Evolutionary conservation across 106 monocot species (phyloP), one percentile per base, ranked within the genome.

Genomic region (Apostasia shenzhenica): DNA sequence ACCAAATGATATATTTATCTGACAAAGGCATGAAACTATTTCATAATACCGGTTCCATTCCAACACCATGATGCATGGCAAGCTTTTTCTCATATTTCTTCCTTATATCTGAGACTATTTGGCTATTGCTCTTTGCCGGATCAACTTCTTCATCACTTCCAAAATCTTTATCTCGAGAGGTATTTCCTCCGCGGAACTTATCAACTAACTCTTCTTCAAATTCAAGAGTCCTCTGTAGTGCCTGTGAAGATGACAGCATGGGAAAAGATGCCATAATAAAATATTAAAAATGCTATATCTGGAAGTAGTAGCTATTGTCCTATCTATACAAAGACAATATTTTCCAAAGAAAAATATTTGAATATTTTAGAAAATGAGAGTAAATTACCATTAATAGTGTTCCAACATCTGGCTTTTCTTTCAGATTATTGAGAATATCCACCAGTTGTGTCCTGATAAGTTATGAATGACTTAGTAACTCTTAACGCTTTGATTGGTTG

Each of bases 141-240:
- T 92, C 81, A 40, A 55, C 4, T 78, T 84, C 82, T 66, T 99
- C 92, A 67, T 92, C 93, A 82, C 52, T 75, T n/a, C 76, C 87
- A 64, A 68, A 65, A 65, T 89, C 86, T 79, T 68, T 77, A 59
- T 81, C 80, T 65, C 67, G 72, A 43, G 87, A 66, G 47, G 54
- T 73, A 63, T 75, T 79, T 72, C 92, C 97, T 66, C 86, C 94
- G 67, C 97, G 81, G 74, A 99, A 99, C 67, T 99, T 99, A 51
- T 84, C 84, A 26, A 93, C 97, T 78, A 93, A 73, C 70, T 99
- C 97, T 80, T 90, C 97, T 60, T 99, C 97, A 83, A 99, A 99
- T 66, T 99, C 97, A 73, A 92, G 84, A 39, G 97, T 99, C 68
- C 92, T 83, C 62, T 99, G 97, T 12, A 99, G 58, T 77, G 93